Evolutionary conservation across 192 early-diverging fungal genomes (phyloP), one percentile per base, ranked within the genome.

Genomic region (Umbelopsis vinacea): DNA sequence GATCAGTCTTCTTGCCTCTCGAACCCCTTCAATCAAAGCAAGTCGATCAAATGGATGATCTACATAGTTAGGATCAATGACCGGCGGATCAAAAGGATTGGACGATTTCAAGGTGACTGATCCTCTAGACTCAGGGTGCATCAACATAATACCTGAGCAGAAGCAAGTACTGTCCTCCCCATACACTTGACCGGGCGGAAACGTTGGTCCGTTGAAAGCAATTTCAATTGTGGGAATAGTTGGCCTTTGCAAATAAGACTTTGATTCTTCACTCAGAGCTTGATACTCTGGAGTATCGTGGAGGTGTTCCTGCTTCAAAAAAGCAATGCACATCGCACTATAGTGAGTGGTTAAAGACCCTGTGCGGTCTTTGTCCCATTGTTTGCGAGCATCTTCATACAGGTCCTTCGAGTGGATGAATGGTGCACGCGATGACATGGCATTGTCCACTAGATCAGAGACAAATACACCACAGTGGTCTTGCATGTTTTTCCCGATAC

Each of bases 401-500:
- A 4, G 10, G 9, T 57, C 23, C 23, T 57, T 6, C 9, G 54
- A 1, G 23, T 12, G 10, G 3, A 57, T 57, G 21, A 12, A 12
- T 21, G 23, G 14, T 2, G 29, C 21, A 33, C 54, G 54, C 10
- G 15, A 19, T 1, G 54, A 19, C 9, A 57, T 26, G 21, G 10
- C 29, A 26, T 2, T 11, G 11, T 10, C 21, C 54, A 57, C 29
- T 11, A 26, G 52, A 19, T 75, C 72, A 3, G 66, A 66, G n/a
- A 83, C 37, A 12, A 66, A 21, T 15, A 78, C 43, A 10, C 74
- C 67, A n/a, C 71, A 24, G 54, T 75, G 79, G 24, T 82, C 82
- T 35, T 53, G 33, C 55, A 84, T 17, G 50, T 84, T 79, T 11
- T 29, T 50, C 17, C 82, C 82, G 37, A 84, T 81, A 23, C 75